These are phyloP conservation scores for Gracilaria domingensis DNA, from an alignment of 23 red algal species.

Conservation along the genomic window DNA sequence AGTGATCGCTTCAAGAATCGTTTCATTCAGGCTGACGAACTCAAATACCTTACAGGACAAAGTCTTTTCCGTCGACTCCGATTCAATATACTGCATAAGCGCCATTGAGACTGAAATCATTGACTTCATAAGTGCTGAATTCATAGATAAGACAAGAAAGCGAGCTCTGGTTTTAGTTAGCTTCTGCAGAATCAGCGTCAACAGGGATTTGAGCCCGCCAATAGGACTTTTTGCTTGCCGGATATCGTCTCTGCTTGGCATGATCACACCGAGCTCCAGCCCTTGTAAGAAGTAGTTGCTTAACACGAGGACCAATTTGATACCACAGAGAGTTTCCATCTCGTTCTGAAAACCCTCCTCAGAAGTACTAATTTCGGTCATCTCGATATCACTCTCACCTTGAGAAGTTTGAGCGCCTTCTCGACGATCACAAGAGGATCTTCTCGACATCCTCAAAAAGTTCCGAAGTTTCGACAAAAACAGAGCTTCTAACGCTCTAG, in stretches of 20 bases:
- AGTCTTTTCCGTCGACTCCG: background rate
- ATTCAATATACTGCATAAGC: background rate
- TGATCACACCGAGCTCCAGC: constrained; percentile 17
- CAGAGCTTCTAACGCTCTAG: background rate
- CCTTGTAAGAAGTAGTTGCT: constrained; percentile 55
- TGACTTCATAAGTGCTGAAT: constrained; percentile 1
- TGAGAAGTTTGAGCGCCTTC: background rate
- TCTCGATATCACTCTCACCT: background rate
- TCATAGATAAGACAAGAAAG: background rate
- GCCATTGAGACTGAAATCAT: background rate
- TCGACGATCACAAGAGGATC: no score
- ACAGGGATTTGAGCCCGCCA: background rate
- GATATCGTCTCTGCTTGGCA: background rate
- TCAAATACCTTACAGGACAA: background rate
- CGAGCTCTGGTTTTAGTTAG: background rate
- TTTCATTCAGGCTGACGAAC: background rate
- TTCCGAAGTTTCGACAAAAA: background rate
- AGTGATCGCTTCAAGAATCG: constrained; percentile 7
- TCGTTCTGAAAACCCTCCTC: constrained; percentile 4
- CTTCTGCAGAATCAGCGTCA: background rate
- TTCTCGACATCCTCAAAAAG: background rate
- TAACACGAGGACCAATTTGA: constrained; percentile 28
- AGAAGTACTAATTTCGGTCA: no score
- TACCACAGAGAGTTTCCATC: background rate
- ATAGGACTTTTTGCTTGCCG: background rate